Conservation (phyloP, 805 yeast genomes). For the Jamesozyma jinghongensis region DNA sequence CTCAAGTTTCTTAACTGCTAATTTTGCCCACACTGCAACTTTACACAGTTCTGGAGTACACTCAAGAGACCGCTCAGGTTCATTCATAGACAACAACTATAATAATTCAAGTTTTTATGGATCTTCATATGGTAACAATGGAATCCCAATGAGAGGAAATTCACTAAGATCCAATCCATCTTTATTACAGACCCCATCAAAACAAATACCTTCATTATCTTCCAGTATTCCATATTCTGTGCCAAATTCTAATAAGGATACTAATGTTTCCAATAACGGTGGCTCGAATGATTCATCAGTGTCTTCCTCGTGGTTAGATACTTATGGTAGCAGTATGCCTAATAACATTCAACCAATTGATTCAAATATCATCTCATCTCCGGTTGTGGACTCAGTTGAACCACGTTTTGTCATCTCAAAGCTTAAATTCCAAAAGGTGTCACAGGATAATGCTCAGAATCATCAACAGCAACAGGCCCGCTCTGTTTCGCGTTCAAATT, state of each 20-base stretch:
- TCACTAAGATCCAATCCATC: slow-evolving; percentile 10
- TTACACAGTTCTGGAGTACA: slow-evolving; percentile 18
- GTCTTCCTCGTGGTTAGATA: slow-evolving; percentile 29
- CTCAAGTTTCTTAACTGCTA: slow-evolving; percentile 27
- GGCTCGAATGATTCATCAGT: slow-evolving; percentile 23
- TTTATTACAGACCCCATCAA: slow-evolving; percentile 7
- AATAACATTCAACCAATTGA: slow-evolving; percentile 35
- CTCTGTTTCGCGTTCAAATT: slow-evolving; percentile 27
- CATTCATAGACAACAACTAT: slow-evolving; percentile 16
- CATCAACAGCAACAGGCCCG: slow-evolving; percentile 7
- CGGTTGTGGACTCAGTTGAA: slow-evolving; percentile 64
- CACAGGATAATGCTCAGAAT: slow-evolving; percentile 16
- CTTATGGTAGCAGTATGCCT: slow-evolving; percentile 32
- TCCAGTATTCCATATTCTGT: slow-evolving; percentile 61
- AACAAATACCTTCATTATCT: slow-evolving; percentile 38
- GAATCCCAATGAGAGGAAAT: slow-evolving; percentile 26
- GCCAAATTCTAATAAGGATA: slow-evolving; percentile 48
- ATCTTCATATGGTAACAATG: not conserved
- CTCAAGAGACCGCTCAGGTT: slow-evolving; percentile 16
- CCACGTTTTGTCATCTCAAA: slow-evolving; percentile 79
- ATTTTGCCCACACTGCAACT: slow-evolving; percentile 31
- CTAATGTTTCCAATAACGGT: slow-evolving; percentile 5
- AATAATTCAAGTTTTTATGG: slow-evolving; percentile 3
- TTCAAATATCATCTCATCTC: slow-evolving; percentile 63
- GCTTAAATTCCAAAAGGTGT: slow-evolving; percentile 40